These are phyloP conservation scores for Periconia digitata DNA, from an alignment of 2,329 filamentous ascomycete genomes.

Conservation along the genomic window DNA sequence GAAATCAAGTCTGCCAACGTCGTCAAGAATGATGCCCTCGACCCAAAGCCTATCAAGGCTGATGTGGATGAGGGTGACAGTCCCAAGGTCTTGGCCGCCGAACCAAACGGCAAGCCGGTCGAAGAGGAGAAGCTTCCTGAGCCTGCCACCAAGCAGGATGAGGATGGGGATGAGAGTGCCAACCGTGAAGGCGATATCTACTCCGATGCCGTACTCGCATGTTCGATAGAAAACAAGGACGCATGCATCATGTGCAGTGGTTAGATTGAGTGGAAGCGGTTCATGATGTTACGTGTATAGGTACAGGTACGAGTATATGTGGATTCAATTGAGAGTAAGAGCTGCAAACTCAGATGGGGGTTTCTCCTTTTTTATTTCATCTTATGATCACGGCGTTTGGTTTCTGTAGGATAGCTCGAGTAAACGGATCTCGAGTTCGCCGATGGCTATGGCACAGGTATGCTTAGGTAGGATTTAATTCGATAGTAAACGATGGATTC, in stretches of 20 bases:
- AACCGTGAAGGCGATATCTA: constrained; percentile 91
- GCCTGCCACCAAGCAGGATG: constrained; percentile 63
- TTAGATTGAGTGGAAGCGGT: constrained; percentile 49
- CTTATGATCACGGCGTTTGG: background rate
- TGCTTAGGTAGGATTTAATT: background rate
- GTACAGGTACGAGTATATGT: constrained; percentile 11
- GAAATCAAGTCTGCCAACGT: constrained; percentile 45
- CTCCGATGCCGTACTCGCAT: constrained; percentile 85
- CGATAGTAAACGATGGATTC: background rate
- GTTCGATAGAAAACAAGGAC: constrained; percentile 97
- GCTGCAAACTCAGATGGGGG: too few species aligned
- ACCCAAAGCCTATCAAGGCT: constrained; percentile 71
- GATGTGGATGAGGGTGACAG: constrained; percentile 76
- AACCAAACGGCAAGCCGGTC: constrained; percentile 62
- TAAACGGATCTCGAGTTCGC: background rate
- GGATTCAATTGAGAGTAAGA: constrained; percentile 12
- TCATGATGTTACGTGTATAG: constrained; percentile 11
- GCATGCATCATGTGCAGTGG: constrained; percentile 97
- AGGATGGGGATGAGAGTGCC: constrained; percentile 73
- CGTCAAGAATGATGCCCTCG: constrained; percentile 57
- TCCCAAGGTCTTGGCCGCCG: constrained; percentile 74
- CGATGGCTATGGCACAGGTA: background rate
- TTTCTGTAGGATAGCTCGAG: background rate
- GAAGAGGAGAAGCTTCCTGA: constrained; percentile 63
- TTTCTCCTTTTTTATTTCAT: too few species aligned